Percentiles rank a stretch among this genome's conserved stretches.
Conservation (phyloP, 176 grass and related monocot species). For the Eragrostis nindensis region DNA sequence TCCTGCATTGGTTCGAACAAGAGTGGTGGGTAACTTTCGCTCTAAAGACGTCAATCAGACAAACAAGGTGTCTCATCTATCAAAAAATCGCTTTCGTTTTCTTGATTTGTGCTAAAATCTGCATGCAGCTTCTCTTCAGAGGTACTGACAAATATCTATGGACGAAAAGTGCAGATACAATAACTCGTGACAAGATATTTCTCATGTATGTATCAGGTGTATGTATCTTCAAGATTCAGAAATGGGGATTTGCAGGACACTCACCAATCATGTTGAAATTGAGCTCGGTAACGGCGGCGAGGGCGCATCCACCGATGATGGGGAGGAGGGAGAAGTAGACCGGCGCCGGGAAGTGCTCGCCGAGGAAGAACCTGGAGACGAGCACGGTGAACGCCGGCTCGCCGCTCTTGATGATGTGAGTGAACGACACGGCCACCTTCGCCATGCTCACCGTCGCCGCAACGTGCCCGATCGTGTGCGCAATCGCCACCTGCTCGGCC, state of each 20-base stretch:
- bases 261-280: slow-evolving; percentile 97
- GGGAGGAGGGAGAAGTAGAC: slow-evolving; percentile 89
- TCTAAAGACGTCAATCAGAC: not conserved
- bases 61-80: not conserved
- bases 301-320: slow-evolving; percentile 87
- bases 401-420: slow-evolving; percentile 97
- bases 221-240: slow-evolving; percentile 22
- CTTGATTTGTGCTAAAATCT: not conserved
- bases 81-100: not conserved
- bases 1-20: slow-evolving; percentile 47
- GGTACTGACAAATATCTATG: slow-evolving; percentile 1
- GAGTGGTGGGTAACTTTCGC: not conserved
- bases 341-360: slow-evolving; percentile 69
- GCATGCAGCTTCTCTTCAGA: not conserved
- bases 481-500: slow-evolving; percentile 74
- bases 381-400: slow-evolving; percentile 96
- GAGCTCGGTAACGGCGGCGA: slow-evolving; percentile 86
- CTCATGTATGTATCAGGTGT: slow-evolving; percentile 3
- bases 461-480: slow-evolving; percentile 96
- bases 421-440: slow-evolving; percentile 96
- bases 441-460: slow-evolving; percentile 98
- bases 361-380: slow-evolving; percentile 78
- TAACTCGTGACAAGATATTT: slow-evolving; percentile 27
- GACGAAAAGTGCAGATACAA: not conserved
- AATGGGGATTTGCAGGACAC: slow-evolving; percentile 16